Conservation (phyloP, 495 filamentous ascomycete species). For the Echria macrotheca region DNA sequence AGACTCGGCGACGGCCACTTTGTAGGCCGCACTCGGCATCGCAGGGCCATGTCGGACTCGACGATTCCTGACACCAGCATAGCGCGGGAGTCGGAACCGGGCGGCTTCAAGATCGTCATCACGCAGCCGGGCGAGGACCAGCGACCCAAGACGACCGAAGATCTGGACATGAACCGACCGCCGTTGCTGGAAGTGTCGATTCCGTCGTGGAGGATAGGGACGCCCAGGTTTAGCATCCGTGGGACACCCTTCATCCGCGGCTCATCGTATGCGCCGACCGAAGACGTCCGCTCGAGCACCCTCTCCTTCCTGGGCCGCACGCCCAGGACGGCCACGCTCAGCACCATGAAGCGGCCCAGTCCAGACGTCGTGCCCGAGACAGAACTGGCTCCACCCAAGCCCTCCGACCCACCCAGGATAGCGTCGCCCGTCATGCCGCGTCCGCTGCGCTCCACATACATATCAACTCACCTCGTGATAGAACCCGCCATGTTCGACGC, state of each 20-base stretch:
- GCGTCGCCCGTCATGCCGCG: conserved; percentile 20
- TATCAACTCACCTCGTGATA: conserved; percentile 43
- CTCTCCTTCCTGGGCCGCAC: conserved; percentile 34
- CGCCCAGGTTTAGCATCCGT: conserved; percentile 70
- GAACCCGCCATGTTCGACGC: conserved; percentile 69
- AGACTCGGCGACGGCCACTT: conserved; percentile 24
- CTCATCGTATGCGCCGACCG: conserved; percentile 57
- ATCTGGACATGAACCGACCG: conserved; percentile 36
- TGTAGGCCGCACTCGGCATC: conserved; percentile 34
- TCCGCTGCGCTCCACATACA: conserved; percentile 33
- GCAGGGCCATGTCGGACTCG: conserved; percentile 46
- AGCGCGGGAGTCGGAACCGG: conserved; percentile 52
- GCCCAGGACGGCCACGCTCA: conserved; percentile 17
- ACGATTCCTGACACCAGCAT: conserved; percentile 40
- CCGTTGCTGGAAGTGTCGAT: conserved; percentile 73
- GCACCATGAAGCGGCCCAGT: conserved; percentile 22
- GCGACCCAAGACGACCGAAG: conserved; percentile 62
- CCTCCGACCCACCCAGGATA: conserved; percentile 18
- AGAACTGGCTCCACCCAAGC: conserved; percentile 20
- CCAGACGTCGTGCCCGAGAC: conserved; percentile 27
- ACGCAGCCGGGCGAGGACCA: conserved; percentile 59
- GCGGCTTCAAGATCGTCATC: conserved; percentile 79
- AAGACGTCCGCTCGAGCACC: conserved; percentile 42
- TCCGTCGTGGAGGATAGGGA: conserved; percentile 79
- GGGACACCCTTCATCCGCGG: conserved; percentile 78